Conservation (phyloP, 1,284 basidiomycete genomes). For the Volvariella surrecta region DNA sequence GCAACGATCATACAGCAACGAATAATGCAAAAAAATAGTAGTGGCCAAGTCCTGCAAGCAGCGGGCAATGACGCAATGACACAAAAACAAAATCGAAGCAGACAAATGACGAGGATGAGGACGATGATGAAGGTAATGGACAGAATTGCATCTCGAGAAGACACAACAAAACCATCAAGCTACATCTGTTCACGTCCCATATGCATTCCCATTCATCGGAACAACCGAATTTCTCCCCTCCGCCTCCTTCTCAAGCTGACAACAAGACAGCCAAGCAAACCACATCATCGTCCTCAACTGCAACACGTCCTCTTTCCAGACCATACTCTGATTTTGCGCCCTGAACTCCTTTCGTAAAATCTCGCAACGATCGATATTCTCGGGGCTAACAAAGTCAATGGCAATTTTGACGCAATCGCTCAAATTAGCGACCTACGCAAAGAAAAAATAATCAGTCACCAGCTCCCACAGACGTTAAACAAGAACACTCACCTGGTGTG, state of each 20-base stretch:
- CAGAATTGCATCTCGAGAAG: no score
- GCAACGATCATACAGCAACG: no score
- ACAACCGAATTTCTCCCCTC: background rate
- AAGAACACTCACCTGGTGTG: slow-evolving; percentile 68
- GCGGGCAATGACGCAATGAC: no score
- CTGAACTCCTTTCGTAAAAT: slow-evolving; percentile 83
- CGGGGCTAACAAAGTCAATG: slow-evolving; percentile 91
- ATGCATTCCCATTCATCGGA: no score
- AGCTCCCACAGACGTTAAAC: slow-evolving; percentile 1
- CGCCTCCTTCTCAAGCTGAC: slow-evolving; percentile 22
- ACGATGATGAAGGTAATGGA: no score
- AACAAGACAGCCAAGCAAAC: slow-evolving; percentile 79
- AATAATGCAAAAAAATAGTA: no score
- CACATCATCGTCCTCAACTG: slow-evolving; percentile 91
- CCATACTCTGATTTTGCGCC: slow-evolving; percentile 75
- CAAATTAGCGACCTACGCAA: slow-evolving; percentile 65
- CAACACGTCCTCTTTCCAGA: slow-evolving; percentile 93
- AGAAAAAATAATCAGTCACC: background rate
- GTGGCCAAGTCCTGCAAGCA: no score
- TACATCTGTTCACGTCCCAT: no score
- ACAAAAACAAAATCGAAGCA: no score
- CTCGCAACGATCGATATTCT: slow-evolving; percentile 84
- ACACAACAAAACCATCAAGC: no score
- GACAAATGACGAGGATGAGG: no score
- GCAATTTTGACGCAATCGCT: slow-evolving; percentile 94